Conservation (phyloP, 2,329 filamentous ascomycete species). For the Bipolaris oryzae region DNA sequence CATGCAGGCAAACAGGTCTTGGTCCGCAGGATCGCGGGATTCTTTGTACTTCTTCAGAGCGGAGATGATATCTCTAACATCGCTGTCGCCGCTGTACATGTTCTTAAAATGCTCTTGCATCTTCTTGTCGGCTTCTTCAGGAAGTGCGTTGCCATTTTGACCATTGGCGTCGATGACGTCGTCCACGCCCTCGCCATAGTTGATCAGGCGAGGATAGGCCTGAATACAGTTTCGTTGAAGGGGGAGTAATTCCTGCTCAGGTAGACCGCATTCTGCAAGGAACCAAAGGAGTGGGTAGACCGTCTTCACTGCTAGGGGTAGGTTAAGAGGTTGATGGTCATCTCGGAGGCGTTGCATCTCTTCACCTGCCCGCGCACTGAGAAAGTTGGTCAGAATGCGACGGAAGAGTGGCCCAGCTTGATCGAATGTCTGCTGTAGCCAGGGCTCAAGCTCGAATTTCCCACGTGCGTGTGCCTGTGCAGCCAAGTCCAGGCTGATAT, state of each 20-base stretch:
- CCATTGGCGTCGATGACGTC: constrained; percentile 89
- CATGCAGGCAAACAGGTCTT: constrained; percentile 98
- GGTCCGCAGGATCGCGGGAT: constrained; percentile 80
- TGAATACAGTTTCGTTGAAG: constrained; percentile 89
- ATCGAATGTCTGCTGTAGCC: constrained; percentile 72
- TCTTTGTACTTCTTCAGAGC: constrained; percentile 86
- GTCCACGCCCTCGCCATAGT: constrained; percentile 92
- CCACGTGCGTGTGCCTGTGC: constrained; percentile 82
- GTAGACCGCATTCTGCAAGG: constrained; percentile 63
- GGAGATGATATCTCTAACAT: constrained; percentile 83
- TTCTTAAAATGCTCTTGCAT: constrained; percentile 99
- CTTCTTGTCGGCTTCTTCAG: constrained; percentile 77
- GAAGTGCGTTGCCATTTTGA: constrained; percentile 78
- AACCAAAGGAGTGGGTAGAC: constrained; percentile 81
- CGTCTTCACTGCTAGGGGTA: constrained; percentile 82
- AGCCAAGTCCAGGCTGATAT: constrained; percentile 85
- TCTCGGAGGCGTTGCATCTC: constrained; percentile 77
- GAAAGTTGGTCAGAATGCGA: constrained; percentile 75
- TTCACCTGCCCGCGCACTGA: constrained; percentile 81
- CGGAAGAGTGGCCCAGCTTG: constrained; percentile 72
- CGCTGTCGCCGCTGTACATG: constrained; percentile 92
- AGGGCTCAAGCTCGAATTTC: constrained; percentile 79
- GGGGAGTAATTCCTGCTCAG: constrained; percentile 72
- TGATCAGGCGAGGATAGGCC: constrained; percentile 91
- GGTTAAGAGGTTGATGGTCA: constrained; percentile 69